These are phyloP conservation scores for Fusarium citri DNA, from an alignment of 2,329 filamentous ascomycete genomes.

Conservation along the genomic window DNA sequence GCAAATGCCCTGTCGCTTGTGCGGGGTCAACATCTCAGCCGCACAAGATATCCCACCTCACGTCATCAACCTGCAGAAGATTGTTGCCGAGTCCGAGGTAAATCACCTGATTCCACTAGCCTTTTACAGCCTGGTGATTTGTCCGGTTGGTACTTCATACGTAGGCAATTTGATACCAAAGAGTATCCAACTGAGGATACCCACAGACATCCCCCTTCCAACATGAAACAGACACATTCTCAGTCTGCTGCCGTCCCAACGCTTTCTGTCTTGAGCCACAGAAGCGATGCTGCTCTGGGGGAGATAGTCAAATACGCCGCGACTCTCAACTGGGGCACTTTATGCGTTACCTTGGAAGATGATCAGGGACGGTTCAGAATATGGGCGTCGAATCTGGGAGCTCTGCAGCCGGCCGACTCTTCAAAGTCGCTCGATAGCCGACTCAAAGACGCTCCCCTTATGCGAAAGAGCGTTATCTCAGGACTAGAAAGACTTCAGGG, in stretches of 20 bases:
- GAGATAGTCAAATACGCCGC: not conserved
- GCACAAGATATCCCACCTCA: not conserved
- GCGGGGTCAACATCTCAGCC: not conserved
- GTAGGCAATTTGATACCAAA: too few species aligned
- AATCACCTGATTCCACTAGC: not conserved
- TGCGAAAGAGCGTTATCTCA: not conserved
- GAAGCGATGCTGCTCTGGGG: fast-evolving
- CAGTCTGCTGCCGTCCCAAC: fast-evolving
- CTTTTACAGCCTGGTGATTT: too few species aligned
- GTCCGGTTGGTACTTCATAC: too few species aligned
- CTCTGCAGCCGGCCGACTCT: not conserved
- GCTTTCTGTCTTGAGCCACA: fast-evolving
- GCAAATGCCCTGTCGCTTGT: fast-evolving
- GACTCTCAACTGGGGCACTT: fast-evolving
- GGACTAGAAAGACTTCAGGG: not conserved
- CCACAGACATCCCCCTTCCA: too few species aligned
- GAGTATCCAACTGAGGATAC: too few species aligned
- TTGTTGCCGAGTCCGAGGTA: not conserved
- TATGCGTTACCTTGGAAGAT: not conserved
- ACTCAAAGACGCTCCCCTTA: not conserved
- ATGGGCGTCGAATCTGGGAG: not conserved
- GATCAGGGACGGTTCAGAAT: not conserved
- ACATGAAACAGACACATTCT: fast-evolving
- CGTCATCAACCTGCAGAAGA: not conserved
- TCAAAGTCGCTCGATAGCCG: not conserved